Evolutionary conservation across 2,329 filamentous ascomycete genomes (phyloP), one percentile per base, ranked within the genome.

Genomic region (Fusarium sp.): DNA sequence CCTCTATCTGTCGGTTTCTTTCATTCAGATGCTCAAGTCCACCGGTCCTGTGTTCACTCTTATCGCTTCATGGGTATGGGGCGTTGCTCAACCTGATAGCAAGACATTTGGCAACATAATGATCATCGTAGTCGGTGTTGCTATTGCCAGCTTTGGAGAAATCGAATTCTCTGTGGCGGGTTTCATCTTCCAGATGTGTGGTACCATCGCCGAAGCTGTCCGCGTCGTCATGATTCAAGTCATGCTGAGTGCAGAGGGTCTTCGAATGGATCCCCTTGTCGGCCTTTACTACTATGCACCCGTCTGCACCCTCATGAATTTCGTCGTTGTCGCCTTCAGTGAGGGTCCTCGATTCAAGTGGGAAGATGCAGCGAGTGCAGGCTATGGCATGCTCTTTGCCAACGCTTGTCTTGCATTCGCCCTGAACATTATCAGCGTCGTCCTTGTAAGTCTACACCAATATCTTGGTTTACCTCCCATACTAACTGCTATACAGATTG

Each of bases 271-370:
- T 77, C 93, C 93, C 37, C 86, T 97, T 37, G 93, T 96, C 67
- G 93, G 92, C 32, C 87, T 97, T 24, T 97, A 97, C 86, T 97
- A 97, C 84, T 97, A 93, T 77, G 94, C 93, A 1, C 93, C 93
- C 7, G 90, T 94, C 51, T 97, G 93, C 81, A 92, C 92, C 51
- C 81, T 91, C 74, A 94, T 94, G 90, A 97, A 97, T 82, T 83
- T 91, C 59, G 73, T 91, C 40, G 88, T 93, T 34, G 89, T 91
- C 66, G 78, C 93, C 61, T 83, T 92, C 72, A 83, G 88, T n/a
- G 93, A 97, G 81, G 79, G 91, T 4, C 88, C 88, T 37, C 83
- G 78, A 40, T 88, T 97, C 81, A 85, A 88, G 48, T 85, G 90
- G 81, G 86, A 82, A 45, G 90, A 94, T 72, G 82, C 94, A 69